phyloP scores from a whole-genome alignment of 2,329 filamentous ascomycete genomes.

The Calonectria henricotiae region DNA sequence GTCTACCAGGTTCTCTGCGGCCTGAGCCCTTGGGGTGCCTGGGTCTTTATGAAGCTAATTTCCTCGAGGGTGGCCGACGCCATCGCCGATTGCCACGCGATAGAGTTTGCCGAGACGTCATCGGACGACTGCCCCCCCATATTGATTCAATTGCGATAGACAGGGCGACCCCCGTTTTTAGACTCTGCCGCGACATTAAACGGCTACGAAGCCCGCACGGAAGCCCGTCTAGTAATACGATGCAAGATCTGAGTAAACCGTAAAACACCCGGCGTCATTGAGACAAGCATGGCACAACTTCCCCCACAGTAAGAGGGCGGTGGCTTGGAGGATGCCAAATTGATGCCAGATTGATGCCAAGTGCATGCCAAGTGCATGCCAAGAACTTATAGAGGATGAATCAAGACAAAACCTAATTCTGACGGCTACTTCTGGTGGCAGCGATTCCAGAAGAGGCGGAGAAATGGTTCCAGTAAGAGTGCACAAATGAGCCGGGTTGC shows the following conservation, averaged over 20 bases:
- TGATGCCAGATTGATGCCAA: background rate
- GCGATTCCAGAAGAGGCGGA: background rate
- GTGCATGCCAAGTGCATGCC: background rate
- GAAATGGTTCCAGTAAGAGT: background rate
- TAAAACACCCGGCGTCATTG: background rate
- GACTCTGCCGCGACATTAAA: background rate
- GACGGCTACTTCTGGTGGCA: background rate
- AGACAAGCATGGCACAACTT: background rate
- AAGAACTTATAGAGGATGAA: background rate
- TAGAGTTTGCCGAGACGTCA: constrained; percentile 5
- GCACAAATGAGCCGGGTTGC: background rate
- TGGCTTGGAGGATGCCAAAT: background rate
- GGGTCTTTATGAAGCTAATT: constrained; percentile 16
- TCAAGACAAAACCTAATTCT: background rate
- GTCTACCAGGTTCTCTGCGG: background rate
- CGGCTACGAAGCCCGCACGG: background rate
- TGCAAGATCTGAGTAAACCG: constrained; percentile 24
- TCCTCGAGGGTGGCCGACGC: constrained; percentile 4
- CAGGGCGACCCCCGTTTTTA: constrained; percentile 10
- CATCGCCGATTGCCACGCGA: constrained; percentile 10
- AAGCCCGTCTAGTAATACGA: constrained; percentile 7
- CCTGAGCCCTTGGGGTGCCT: constrained; percentile 4
- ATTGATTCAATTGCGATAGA: constrained; percentile 13
- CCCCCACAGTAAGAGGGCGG: constrained; percentile 5
- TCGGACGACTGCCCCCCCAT: background rate